phyloP scores from a whole-genome alignment of 805 yeast species.

The Schwanniomyces yamadae region DNA sequence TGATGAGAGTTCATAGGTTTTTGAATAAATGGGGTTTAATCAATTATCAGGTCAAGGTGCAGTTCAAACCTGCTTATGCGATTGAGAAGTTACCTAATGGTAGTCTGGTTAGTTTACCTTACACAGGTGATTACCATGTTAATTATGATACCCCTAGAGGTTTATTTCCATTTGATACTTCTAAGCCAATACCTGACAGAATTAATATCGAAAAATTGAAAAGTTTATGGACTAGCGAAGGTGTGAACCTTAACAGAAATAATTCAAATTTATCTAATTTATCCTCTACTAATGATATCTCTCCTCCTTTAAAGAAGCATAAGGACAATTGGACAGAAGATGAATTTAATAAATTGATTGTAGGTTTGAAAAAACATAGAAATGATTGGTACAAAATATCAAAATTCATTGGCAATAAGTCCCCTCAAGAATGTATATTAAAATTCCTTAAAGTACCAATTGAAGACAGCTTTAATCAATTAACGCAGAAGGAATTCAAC shows the following conservation, averaged over 20 bases:
- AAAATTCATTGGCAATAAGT: slow-evolving; percentile 59
- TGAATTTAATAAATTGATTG: slow-evolving; percentile 58
- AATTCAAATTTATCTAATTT: neutral
- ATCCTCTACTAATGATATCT: neutral
- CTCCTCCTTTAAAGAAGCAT: slow-evolving; percentile 23
- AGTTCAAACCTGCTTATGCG: slow-evolving; percentile 60
- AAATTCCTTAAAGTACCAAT: slow-evolving; percentile 78
- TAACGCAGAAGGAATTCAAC: slow-evolving; percentile 52
- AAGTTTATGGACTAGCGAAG: slow-evolving; percentile 21
- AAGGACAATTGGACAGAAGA: slow-evolving; percentile 63
- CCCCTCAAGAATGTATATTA: slow-evolving; percentile 77
- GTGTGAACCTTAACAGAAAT: slow-evolving; percentile 2
- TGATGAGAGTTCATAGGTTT: slow-evolving; percentile 80
- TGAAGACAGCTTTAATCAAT: slow-evolving; percentile 67
- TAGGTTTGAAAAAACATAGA: slow-evolving; percentile 59
- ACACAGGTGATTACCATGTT: slow-evolving; percentile 72
- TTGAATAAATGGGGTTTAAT: slow-evolving; percentile 90
- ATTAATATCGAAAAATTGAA: slow-evolving; percentile 39
- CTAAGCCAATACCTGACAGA: slow-evolving; percentile 60
- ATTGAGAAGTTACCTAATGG: slow-evolving; percentile 51
- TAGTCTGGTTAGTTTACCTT: slow-evolving; percentile 55
- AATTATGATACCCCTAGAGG: slow-evolving; percentile 90
- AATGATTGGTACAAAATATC: slow-evolving; percentile 83
- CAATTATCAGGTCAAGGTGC: slow-evolving; percentile 87
- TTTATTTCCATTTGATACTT: slow-evolving; percentile 84